phyloP scores from a whole-genome alignment of 371 early-diverging fungal genomes.

The Actinomortierella ambigua region DNA sequence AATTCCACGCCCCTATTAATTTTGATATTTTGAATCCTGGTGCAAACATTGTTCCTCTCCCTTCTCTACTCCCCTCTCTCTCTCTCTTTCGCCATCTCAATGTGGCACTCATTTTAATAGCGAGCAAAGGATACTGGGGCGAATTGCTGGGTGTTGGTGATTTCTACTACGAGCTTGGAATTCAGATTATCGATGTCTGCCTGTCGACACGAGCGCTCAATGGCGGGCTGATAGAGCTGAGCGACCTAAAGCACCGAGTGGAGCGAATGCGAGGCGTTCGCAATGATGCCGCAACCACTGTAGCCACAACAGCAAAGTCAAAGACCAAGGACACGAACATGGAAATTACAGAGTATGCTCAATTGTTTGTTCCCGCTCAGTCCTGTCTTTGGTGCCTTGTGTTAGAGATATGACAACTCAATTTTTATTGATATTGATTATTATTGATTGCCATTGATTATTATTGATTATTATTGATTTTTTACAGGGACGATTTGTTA shows the following conservation, averaged over 20 bases:
- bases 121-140: conserved; percentile 95
- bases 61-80: background rate
- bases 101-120: conserved; percentile 44
- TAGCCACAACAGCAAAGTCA: conserved; percentile 45
- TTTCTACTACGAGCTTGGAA: conserved; percentile 95
- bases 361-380: no score
- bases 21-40: background rate
- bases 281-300: conserved; percentile 47
- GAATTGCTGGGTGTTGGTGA: conserved; percentile 95
- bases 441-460: background rate
- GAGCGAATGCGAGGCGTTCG: conserved; percentile 62
- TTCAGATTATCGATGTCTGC: conserved; percentile 92
- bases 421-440: conserved; percentile 4
- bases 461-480: background rate
- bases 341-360: conserved; percentile 49
- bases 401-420: no score
- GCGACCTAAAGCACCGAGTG: conserved; percentile 73
- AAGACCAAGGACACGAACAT: conserved; percentile 26
- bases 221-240: conserved; percentile 90
- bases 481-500: conserved; percentile 78
- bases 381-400: no score
- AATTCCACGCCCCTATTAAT: background rate
- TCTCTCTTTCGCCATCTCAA: background rate
- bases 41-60: background rate
- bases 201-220: conserved; percentile 81